A percentile compares a stretch with the other conserved stretches of the same genome.
phyloP scores from a whole-genome alignment of 2,329 filamentous ascomycete genomes.

The Magnaporthiopsis incrustans region DNA sequence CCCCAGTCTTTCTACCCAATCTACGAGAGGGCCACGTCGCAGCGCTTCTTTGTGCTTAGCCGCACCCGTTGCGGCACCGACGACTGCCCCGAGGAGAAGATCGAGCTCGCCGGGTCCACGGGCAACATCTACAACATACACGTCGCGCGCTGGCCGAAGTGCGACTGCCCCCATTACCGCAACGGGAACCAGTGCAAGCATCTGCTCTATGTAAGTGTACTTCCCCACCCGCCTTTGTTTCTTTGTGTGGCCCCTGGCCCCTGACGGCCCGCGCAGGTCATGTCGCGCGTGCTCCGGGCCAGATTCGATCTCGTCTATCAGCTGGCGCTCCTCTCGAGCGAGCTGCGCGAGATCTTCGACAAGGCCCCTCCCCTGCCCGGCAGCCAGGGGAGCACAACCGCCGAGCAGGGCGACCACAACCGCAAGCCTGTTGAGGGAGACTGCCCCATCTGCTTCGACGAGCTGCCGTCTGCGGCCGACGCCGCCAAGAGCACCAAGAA shows the following conservation, averaged over 20 bases:
- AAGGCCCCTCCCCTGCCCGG: slow-evolving; percentile 42
- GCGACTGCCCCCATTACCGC: slow-evolving; percentile 46
- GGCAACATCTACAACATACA: slow-evolving; percentile 56
- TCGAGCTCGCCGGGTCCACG: slow-evolving; percentile 55
- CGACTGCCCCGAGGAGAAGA: slow-evolving; percentile 38
- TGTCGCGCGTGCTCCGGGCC: slow-evolving; percentile 52
- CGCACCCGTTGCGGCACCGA: slow-evolving; percentile 27
- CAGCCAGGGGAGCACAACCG: slow-evolving; percentile 13
- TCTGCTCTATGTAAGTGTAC: slow-evolving; percentile 42
- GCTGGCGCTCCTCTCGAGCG: slow-evolving; percentile 48
- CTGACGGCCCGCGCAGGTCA: slow-evolving; percentile 30
- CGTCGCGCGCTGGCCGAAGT: slow-evolving; percentile 42
- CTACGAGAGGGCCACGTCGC: slow-evolving; percentile 30
- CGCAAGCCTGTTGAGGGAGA: slow-evolving; percentile 44
- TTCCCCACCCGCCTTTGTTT: background rate
- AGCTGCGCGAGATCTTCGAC: slow-evolving; percentile 51
- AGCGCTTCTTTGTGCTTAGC: slow-evolving; percentile 38
- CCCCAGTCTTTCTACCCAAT: slow-evolving; percentile 27
- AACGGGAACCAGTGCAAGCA: slow-evolving; percentile 58
- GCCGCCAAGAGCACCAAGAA: slow-evolving; percentile 15
- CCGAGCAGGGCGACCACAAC: slow-evolving; percentile 22
- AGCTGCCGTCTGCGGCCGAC: slow-evolving; percentile 27
- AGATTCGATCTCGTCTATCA: slow-evolving; percentile 51
- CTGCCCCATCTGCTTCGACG: slow-evolving; percentile 50
- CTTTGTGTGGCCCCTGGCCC: background rate